These are phyloP conservation scores for Xylaria arbuscula DNA, from an alignment of 2,329 filamentous ascomycete genomes.

Conservation along the genomic window DNA sequence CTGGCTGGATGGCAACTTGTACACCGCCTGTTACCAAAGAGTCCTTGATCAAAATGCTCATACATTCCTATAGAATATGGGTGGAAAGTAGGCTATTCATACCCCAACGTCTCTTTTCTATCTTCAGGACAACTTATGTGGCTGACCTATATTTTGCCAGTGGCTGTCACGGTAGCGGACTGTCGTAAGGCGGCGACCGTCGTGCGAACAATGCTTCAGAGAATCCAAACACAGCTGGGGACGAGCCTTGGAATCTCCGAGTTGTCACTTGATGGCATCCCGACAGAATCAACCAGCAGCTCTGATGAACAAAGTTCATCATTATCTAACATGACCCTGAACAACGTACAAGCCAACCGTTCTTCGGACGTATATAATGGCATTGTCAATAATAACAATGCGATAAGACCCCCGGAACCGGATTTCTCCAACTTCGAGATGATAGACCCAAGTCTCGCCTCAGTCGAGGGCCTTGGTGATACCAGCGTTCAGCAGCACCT, in stretches of 20 bases:
- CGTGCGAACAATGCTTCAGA: conserved; percentile 59
- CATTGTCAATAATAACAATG: conserved; percentile 28
- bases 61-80: conserved; percentile 59
- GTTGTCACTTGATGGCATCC: conserved; percentile 11
- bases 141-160: conserved; percentile 39
- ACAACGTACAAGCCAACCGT: conserved; percentile 11
- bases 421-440: conserved; percentile 38
- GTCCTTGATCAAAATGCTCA: conserved; percentile 56
- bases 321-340: conserved; percentile 40
- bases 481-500: conserved; percentile 27
- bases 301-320: conserved; percentile 30
- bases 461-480: conserved; percentile 9
- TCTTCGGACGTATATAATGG: conserved; percentile 14
- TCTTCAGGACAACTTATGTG: not conserved
- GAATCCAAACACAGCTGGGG: conserved; percentile 50
- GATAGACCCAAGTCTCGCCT: conserved; percentile 28
- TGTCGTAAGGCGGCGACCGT: conserved; percentile 60
- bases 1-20: conserved; percentile 52
- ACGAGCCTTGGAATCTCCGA: conserved; percentile 25
- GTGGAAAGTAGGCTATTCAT: conserved; percentile 36
- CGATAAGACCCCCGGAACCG: conserved; percentile 27
- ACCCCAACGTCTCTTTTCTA: not conserved
- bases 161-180: conserved; percentile 54
- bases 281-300: conserved; percentile 12
- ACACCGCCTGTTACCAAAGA: conserved; percentile 52